Percentiles rank a stretch among this genome's conserved stretches.
These are phyloP conservation scores for Kazachstania psychrophila DNA, from an alignment of 805 yeast species.

Conservation along the genomic window DNA sequence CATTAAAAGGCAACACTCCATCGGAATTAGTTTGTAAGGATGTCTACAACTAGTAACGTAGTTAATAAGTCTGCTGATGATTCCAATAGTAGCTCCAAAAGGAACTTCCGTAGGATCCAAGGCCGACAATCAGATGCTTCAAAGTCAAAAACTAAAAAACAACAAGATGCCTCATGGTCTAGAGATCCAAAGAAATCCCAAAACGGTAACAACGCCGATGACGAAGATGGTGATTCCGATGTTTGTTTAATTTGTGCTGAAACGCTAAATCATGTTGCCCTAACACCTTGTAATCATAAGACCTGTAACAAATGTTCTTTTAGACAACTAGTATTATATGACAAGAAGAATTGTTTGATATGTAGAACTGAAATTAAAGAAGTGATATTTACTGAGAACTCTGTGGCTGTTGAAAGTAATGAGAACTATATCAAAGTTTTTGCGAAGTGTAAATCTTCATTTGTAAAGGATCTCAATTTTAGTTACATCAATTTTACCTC, in stretches of 20 bases:
- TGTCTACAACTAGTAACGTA: too few species aligned
- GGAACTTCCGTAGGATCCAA: slow-evolving; percentile 15
- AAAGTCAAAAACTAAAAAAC: slow-evolving; percentile 3
- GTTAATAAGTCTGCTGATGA: too few species aligned
- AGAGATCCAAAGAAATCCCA: slow-evolving; percentile 1
- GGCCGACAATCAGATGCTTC: slow-evolving; percentile 11
- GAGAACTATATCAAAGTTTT: slow-evolving; percentile 29
- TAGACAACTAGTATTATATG: slow-evolving; percentile 72
- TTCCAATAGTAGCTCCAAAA: too few species aligned
- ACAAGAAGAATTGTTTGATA: slow-evolving; percentile 65
- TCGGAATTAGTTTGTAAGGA: too few species aligned
- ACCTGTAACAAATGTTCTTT: slow-evolving; percentile 78
- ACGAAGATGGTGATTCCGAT: slow-evolving; percentile 31
- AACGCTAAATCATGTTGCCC: slow-evolving; percentile 48
- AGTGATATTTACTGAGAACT: slow-evolving; percentile 49
- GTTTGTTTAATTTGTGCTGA: slow-evolving; percentile 83
- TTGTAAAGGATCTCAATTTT: not conserved
- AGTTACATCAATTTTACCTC: slow-evolving; percentile 47
- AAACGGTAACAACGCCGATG: slow-evolving; percentile 2
- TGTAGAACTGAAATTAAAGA: slow-evolving; percentile 66
- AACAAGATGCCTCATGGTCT: not conserved
- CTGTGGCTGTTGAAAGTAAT: not conserved
- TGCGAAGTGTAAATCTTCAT: not conserved
- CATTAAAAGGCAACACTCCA: too few species aligned
- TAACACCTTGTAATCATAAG: slow-evolving; percentile 76